Evolutionary conservation across 23 red algal species (phyloP), one percentile per base, ranked within the genome.

Genomic region (Gracilaria gracilis): DNA sequence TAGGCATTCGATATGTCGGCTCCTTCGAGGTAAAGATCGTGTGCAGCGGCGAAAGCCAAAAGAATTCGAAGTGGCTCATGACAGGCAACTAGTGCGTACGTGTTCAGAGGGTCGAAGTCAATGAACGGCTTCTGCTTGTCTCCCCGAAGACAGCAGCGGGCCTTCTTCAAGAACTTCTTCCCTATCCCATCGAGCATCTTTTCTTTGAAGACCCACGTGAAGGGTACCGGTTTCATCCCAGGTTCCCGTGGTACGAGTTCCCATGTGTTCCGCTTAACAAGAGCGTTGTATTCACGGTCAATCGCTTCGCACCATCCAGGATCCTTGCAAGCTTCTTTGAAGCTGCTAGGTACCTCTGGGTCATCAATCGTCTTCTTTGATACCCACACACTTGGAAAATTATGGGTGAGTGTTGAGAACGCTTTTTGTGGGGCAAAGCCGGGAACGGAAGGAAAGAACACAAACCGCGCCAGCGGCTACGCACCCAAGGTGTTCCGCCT

Each of bases 21-120:
- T 49, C 64, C 83, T 87, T 87, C 83, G 17, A 87, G 9, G 40
- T 74, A 19, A 51, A 87, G 40, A 35, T 72, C 66, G 38, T 2
- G 31, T 50, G 83, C 64, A 55, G 83, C 35, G 13, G 83, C 61
- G 31, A 61, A 57, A 31, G 62, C 64, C 5, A 87, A 15, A 28
- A 87, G 39, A 75, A 73, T 87, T 14, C 64, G 37, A 24, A 87
- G 1, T 19, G 61, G 64, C 24, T 87, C 83, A 57, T 59, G 83
- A 21, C 54, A 75, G 15, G 83, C 64, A 48, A 87, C 64, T n/a
- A 65, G 69, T 5, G 83, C 61, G 44, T 87, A 87, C 5, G 62
- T 58, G 15, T 44, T 35, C 19, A 67, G 39, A 15, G 65, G 34
- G 53, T 72, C 66, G 29, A 50, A 72, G 3, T 87, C 83, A 37